Evolutionary conservation across 139 green algal genomes (phyloP).

Genomic region (Chlamydomonas incerta): DNA sequence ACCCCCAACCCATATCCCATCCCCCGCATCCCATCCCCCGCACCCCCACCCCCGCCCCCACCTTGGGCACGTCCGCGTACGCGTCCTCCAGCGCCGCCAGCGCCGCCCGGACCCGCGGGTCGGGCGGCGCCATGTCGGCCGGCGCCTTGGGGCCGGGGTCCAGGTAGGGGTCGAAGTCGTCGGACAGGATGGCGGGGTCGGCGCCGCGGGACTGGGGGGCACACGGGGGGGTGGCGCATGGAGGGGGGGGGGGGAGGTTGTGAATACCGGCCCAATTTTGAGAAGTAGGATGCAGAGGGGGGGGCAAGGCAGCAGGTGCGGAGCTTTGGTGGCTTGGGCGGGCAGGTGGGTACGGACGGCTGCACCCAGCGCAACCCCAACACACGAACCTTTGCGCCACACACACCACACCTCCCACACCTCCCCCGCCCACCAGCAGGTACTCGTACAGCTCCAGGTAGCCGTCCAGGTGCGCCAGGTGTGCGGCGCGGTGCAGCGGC

Average conservation of each 20-base stretch:
- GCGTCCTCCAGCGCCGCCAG: constrained; percentile 78
- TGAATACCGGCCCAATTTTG: too few species aligned
- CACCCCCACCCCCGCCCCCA: neutral
- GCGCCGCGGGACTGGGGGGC: constrained; percentile 82
- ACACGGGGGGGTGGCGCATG: too few species aligned
- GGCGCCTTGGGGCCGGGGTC: constrained; percentile 81
- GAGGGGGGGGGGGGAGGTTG: neutral
- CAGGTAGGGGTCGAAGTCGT: constrained; percentile 93
- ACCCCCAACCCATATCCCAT: neutral
- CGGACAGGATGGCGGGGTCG: constrained; percentile 81
- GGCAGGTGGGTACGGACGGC: too few species aligned
- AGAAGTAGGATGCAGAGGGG: too few species aligned
- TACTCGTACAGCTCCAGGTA: constrained; percentile 97
- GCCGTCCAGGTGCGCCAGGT: constrained; percentile 91
- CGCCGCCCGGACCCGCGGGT: constrained; percentile 18
- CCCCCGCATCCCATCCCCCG: too few species aligned
- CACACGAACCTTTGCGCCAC: too few species aligned
- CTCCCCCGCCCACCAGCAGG: constrained; percentile 77
- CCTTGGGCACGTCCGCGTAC: constrained; percentile 80
- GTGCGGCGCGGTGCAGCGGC: constrained; percentile 90
- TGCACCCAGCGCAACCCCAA: too few species aligned
- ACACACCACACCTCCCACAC: neutral
- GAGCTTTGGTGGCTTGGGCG: too few species aligned
- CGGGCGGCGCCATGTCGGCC: constrained; percentile 28
- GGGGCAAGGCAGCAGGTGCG: too few species aligned